Base-by-base conservation (phyloP, 1,284 basidiomycete genomes). In the Trametes pubescens region DNA sequence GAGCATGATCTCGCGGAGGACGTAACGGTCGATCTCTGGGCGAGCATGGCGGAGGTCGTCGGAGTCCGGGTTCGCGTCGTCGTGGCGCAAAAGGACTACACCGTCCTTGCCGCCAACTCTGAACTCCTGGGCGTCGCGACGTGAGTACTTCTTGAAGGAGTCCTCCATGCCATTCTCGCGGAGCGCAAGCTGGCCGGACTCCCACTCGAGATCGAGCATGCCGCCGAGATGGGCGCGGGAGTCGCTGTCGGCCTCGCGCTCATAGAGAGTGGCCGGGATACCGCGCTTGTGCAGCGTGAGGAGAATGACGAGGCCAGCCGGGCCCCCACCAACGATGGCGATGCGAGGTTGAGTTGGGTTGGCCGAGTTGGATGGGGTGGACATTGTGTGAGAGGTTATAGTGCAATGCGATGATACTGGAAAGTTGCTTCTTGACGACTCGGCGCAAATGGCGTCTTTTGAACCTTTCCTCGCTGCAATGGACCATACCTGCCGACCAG, bases 1-100 rank as follows among this genome's bases (percentile, higher is more conserved):
- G 48, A 67, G 57, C 11, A 67, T 32, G 24, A 64, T 62, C 49
- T 61, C 37, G 53, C 65, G 65, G 3, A 67, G 46, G 22, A 44
- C 49, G 22, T 55, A n/a, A 34, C 62, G 62, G 60, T 67, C 47
- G 55, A 67, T 65, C 58, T 67, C 66, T 8, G 66, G 66, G 18
- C 63, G 62, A 13, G 52, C 21, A n/a, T 55, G 52, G 38, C 49
- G 21, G 26, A n/a, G 51, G 57, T 44, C 48, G 8, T n/a, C 49
- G 2, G 14, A 18, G 24, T 13, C n/a, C 10, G 53, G 26, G 10
- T 38, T 21, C 1, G n/a, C 52, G 22, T n/a, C 24, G 18, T 26
- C 24, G 49, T 35, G 24, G 8, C 48, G 43, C 46, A 60, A n/a
- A 32, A 65, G 51, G 9, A 49, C 22, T 13, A n/a, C 40, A 8